Base-by-base conservation (phyloP, 768 basidiomycete species). In the Lyophyllum decastes region DNA sequence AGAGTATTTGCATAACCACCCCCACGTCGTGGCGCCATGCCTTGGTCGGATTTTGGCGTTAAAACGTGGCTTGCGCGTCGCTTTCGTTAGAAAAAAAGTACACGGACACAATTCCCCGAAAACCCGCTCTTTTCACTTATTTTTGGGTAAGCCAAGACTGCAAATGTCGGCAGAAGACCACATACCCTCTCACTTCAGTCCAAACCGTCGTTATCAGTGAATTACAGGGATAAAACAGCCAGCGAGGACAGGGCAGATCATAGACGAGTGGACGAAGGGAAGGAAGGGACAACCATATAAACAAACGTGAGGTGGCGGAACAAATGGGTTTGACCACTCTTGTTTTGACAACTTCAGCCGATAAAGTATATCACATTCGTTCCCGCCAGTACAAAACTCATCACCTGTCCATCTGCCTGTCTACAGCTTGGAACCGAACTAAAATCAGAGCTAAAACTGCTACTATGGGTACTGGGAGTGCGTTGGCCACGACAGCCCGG, bases 21-120 rank as follows among this genome's bases (percentile, higher is more conserved):
- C 45, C 68, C 74, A 54, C 83, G 82, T 72, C 79, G 78, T 63
- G 78, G 83, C 51, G 78, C 74, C 84, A 85, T 86, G 52, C 49
- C 49, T 53, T 43, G 54, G 54, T 47, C 54, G 54, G 52, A 30
- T 54, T 24, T 35, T 10, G 24, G 21, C 25, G 41, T 34, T 48
- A 14, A 22, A 40, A 21, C 41, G 41, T 22, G 46, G 52, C 49
- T 30, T 52, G 27, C 34, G 47, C 41, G 55, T 57, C 30, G 45
- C 47, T 54, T 26, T 49, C 46, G 53, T 55, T 25, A 48, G 33
- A 52, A 54, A 49, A 54, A 51, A 41, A 52, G 44, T 50, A 59
- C 45, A 58, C 35, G 38, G 26, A 35, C 24, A 22, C 4, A n/a
- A 10, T 30, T 49, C 46, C 49, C 56, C 48, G 25, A 25, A 33